Conservation (phyloP, 352 stramenopile species). For the Globisporangium alternatum region DNA sequence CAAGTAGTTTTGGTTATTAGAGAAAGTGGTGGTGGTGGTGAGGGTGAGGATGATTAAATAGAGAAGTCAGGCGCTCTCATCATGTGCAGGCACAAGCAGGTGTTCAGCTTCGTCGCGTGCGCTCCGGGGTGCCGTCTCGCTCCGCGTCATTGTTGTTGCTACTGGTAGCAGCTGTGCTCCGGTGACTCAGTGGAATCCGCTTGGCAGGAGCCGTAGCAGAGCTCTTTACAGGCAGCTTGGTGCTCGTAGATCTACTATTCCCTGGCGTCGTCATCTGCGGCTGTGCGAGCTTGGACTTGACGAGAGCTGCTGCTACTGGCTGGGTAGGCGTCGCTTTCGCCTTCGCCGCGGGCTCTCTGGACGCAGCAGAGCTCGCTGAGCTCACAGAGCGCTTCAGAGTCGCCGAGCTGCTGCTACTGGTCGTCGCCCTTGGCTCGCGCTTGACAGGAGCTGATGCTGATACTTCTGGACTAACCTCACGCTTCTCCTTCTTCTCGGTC, state of each 20-base stretch:
- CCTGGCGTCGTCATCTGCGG: background rate
- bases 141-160: slow-evolving; percentile 32
- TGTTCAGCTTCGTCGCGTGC: slow-evolving; percentile 13
- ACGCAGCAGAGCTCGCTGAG: slow-evolving; percentile 6
- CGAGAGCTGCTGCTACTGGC: background rate
- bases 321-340: background rate
- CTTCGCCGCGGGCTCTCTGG: background rate
- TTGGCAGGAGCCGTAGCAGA: background rate
- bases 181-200: slow-evolving; percentile 9
- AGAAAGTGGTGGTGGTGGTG: background rate
- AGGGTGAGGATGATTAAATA: slow-evolving; percentile 1
- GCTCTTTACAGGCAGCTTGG: background rate
- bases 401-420: background rate
- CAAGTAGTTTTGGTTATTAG: background rate
- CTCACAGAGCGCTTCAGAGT: background rate
- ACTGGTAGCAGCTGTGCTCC: slow-evolving; percentile 6
- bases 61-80: background rate
- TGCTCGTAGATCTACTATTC: background rate
- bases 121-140: slow-evolving; percentile 21
- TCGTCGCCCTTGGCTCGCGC: background rate
- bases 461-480: slow-evolving; percentile 2
- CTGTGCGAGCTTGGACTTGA: slow-evolving; percentile 2
- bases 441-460: background rate
- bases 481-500: slow-evolving; percentile 8
- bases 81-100: background rate